These are phyloP conservation scores for Orychophragmus violaceus DNA, from an alignment of 345 rosid species.

Conservation along the genomic window DNA sequence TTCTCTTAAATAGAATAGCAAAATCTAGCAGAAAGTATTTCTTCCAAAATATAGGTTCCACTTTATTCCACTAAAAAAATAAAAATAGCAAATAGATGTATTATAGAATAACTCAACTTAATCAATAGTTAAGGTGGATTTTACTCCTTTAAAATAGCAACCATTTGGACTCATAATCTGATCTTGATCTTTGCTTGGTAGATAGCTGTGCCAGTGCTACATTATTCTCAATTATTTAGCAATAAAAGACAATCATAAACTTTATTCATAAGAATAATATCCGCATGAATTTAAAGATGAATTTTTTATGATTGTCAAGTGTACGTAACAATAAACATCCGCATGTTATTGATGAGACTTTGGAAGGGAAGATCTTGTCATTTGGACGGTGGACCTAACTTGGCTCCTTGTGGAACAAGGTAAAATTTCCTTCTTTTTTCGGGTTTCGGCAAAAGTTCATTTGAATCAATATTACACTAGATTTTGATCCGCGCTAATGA, in stretches of 20 bases:
- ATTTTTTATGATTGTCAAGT: slow-evolving; percentile 9
- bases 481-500: no score
- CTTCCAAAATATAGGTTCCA: no score
- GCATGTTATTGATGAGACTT: slow-evolving; percentile 9
- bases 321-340: slow-evolving; percentile 18
- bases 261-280: neutral
- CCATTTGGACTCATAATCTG: no score
- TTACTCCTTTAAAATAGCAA: no score
- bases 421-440: neutral
- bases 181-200: neutral
- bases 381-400: slow-evolving; percentile 29
- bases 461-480: no score
- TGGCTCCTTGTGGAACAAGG: slow-evolving; percentile 17
- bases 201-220: neutral
- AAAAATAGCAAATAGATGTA: no score
- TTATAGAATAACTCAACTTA: no score
- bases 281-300: neutral
- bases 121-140: no score
- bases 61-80: no score
- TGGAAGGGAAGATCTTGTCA: slow-evolving; percentile 13
- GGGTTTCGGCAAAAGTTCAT: neutral
- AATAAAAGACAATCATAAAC: neutral
- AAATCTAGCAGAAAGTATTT: no score
- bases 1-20: no score
- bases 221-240: neutral